Evolutionary conservation across 1,139 yeast genomes (phyloP).

Genomic region (Geotrichum candidum): DNA sequence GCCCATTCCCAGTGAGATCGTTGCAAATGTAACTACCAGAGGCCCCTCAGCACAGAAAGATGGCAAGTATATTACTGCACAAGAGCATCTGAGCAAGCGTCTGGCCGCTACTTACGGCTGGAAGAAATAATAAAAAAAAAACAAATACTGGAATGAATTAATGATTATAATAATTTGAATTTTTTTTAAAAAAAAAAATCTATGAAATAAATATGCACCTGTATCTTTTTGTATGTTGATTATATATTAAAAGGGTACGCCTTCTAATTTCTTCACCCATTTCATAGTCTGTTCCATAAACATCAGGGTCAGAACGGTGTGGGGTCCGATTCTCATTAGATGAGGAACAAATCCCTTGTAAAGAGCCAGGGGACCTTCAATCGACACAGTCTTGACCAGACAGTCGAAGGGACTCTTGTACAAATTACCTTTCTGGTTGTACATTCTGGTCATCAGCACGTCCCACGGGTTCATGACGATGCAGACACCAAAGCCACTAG

Average conservation of each 20-base stretch:
- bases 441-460: conserved; percentile 86
- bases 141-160: neutral
- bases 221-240: neutral
- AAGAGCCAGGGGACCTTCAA: conserved; percentile 82
- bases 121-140: conserved; percentile 20
- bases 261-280: conserved; percentile 39
- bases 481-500: conserved; percentile 88
- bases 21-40: conserved; percentile 32
- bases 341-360: conserved; percentile 96
- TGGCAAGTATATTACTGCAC: conserved; percentile 46
- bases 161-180: neutral
- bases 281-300: conserved; percentile 95
- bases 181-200: neutral
- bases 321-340: conserved; percentile 87
- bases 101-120: conserved; percentile 58
- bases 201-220: neutral
- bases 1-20: conserved; percentile 62
- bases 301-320: conserved; percentile 81
- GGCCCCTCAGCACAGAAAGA: conserved; percentile 27
- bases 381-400: conserved; percentile 65
- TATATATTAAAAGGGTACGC: conserved; percentile 29
- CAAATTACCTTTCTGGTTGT: conserved; percentile 85
- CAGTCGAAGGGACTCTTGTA: conserved; percentile 89
- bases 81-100: conserved; percentile 58
- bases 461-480: conserved; percentile 97